A percentile compares a stretch with the other conserved stretches of the same genome.
These are phyloP conservation scores for Coccomyxa sp. DNA, from an alignment of 139 green algal species.

Conservation along the genomic window DNA sequence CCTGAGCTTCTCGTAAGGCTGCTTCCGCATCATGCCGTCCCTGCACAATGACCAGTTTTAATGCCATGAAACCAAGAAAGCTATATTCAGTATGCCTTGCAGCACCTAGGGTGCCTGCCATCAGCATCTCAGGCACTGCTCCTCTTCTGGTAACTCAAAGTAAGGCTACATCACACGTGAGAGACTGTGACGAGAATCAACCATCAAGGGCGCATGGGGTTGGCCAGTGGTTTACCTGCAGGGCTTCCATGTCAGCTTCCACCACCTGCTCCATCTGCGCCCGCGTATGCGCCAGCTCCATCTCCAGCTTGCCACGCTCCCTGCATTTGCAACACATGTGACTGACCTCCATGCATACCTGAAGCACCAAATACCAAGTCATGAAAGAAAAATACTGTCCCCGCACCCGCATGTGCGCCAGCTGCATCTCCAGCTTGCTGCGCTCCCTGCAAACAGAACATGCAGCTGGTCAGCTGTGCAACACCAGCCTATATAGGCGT, in stretches of 20 bases:
- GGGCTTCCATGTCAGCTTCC: constrained; percentile 8
- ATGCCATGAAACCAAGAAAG: background rate
- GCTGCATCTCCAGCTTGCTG: no score
- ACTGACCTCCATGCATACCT: background rate
- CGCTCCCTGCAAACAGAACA: no score
- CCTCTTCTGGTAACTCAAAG: no score
- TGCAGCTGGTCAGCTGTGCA: no score
- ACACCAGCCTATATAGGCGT: no score
- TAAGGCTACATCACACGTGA: no score
- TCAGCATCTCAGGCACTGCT: no score
- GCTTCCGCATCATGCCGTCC: background rate
- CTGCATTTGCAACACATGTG: constrained; percentile 13
- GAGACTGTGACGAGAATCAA: no score
- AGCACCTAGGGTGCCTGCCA: background rate
- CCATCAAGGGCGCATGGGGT: background rate
- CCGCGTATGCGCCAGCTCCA: background rate
- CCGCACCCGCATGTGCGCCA: no score
- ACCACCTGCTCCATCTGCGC: constrained; percentile 3
- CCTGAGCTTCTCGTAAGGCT: background rate
- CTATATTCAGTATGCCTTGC: no score
- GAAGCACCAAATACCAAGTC: no score
- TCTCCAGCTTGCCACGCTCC: constrained; percentile 20
- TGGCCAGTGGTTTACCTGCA: constrained; percentile 1
- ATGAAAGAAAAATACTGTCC: no score
- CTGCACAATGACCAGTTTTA: background rate